Base-by-base conservation (phyloP, 495 filamentous ascomycete species). In the Aspergillus bertholletiae region DNA sequence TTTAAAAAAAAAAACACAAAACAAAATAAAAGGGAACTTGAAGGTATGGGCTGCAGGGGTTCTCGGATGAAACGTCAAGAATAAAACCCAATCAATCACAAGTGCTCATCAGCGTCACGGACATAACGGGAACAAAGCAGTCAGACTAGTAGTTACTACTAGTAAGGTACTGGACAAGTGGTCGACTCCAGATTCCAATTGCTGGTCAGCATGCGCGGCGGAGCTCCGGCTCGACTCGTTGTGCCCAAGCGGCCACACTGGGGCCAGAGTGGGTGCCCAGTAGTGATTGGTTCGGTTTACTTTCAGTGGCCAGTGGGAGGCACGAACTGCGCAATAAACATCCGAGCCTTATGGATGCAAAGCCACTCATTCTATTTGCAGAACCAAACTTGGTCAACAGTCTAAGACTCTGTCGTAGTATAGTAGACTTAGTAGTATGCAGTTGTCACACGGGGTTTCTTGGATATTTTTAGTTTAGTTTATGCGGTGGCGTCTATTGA, bases 341-440 rank as follows among this genome's bases (percentile, higher is more conserved):
- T 40, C 52, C 52, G 52, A 54, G 52, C 52, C 52, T 54, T 49
- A 49, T 40, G 28, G 21, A 21, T 37, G 34, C 20, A 3, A 2
- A 34, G 15, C 8, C 23, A n/a, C 45, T 43, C 28, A 26, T 21
- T 40, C 41, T 43, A 37, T 37, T 37, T 37, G 34, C 34, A 37
- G 34, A 37, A 11, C 34, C 34, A 37, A 37, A 37, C 34, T 37
- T 37, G 5, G n/a, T 37, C 34, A 15, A n/a, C 34, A 37, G 11
- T 12, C 4, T 28, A 28, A 8, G 26, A n/a, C n/a, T n/a, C n/a
- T n/a, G n/a, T n/a, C 27, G 27, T 9, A 28, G 27, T 28, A 28
- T 28, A 28, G 27, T 9, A 28, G 27, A 9, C n/a, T n/a, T n/a
- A n/a, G n/a, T n/a, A n/a, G n/a, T n/a, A n/a, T n/a, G n/a, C n/a